A percentile compares a stretch with the other conserved stretches of the same genome.
phyloP scores from a whole-genome alignment of 352 stramenopile genomes.

The Paralagenidium karlingii region DNA sequence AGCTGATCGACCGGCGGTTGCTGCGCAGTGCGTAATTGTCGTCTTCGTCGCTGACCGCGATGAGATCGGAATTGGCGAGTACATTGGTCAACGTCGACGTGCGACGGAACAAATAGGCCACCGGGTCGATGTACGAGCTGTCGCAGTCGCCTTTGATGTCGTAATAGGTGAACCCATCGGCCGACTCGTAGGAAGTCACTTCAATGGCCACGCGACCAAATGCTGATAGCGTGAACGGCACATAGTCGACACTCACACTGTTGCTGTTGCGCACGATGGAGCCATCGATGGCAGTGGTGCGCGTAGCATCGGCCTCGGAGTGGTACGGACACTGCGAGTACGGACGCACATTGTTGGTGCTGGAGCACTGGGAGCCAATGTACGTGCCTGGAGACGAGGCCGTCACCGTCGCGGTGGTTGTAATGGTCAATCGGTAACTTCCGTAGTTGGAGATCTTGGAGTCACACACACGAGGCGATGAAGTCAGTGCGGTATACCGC shows the following conservation, averaged over 20 bases:
- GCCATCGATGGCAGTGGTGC: conserved; percentile 22
- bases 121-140: conserved; percentile 51
- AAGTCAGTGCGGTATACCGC: conserved; percentile 25
- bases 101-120: conserved; percentile 38
- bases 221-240: conserved; percentile 26
- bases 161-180: conserved; percentile 17
- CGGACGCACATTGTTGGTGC: conserved; percentile 9
- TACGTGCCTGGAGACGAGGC: conserved; percentile 24
- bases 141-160: conserved; percentile 54
- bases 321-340: conserved; percentile 45
- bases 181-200: conserved; percentile 36
- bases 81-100: conserved; percentile 10
- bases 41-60: conserved; percentile 45
- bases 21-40: conserved; percentile 34
- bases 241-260: conserved; percentile 42
- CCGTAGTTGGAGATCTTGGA: conserved; percentile 44
- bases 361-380: conserved; percentile 47
- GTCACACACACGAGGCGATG: conserved; percentile 25
- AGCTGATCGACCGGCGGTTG: conserved; percentile 45
- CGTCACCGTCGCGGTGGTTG: conserved; percentile 11
- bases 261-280: conserved; percentile 27
- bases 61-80: conserved; percentile 23
- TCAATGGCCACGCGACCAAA: conserved; percentile 51
- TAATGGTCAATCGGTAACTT: conserved; percentile 49
- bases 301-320: conserved; percentile 20